phyloP scores from a whole-genome alignment of 768 basidiomycete genomes.

The Boletus subcaerulescens region DNA sequence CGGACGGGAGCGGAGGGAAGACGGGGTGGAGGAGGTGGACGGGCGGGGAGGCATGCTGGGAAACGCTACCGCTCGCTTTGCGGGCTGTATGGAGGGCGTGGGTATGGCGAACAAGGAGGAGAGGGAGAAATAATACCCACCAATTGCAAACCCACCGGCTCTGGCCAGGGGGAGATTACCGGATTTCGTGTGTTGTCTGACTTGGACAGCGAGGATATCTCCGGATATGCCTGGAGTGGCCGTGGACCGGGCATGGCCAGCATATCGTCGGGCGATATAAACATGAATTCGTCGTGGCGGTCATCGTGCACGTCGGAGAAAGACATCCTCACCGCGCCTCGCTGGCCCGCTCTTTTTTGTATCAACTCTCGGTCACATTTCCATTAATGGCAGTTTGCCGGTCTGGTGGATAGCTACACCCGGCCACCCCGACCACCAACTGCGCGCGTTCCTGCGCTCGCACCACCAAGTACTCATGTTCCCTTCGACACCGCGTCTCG shows the following conservation, averaged over 20 bases:
- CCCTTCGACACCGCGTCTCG: conserved; percentile 5
- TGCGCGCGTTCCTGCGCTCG: conserved; percentile 2
- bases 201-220: not conserved
- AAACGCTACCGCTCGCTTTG: conserved; percentile 23
- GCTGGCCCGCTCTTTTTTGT: not conserved
- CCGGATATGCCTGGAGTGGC: conserved; percentile 11
- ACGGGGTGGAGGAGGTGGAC: conserved; percentile 33
- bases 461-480: conserved; percentile 1
- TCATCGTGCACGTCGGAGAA: conserved; percentile 2
- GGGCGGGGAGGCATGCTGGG: conserved; percentile 31
- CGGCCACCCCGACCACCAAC: conserved; percentile 16
- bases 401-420: not conserved
- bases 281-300: conserved; percentile 10
- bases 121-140: not conserved
- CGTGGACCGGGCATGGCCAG: not conserved
- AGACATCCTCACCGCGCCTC: conserved; percentile 10
- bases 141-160: no score
- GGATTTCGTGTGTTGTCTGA: conserved; percentile 2
- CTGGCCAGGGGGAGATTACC: conserved; percentile 21
- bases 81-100: conserved; percentile 12
- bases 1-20: conserved; percentile 27
- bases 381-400: conserved; percentile 13
- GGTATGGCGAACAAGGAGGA: not conserved
- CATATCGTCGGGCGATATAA: conserved; percentile 8
- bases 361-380: not conserved